These are phyloP conservation scores for Colletotrichum camelliae DNA, from an alignment of 2,329 filamentous ascomycete genomes.

Conservation along the genomic window DNA sequence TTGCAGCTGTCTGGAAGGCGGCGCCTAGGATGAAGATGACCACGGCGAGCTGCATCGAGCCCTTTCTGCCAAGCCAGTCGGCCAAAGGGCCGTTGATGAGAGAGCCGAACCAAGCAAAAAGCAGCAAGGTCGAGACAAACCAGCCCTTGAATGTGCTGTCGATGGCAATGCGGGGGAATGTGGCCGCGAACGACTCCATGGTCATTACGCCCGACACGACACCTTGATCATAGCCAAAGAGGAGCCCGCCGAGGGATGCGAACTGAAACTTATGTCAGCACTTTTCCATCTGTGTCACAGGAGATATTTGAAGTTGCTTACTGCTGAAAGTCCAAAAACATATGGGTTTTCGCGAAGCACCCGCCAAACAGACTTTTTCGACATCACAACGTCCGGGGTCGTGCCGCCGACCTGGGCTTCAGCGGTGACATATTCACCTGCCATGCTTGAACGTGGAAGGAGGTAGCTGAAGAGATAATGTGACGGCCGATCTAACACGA, in stretches of 20 bases:
- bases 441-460: background rate
- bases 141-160: slow-evolving; percentile 56
- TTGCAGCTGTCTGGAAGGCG: slow-evolving; percentile 47
- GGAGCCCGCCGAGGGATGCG: slow-evolving; percentile 43
- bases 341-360: slow-evolving; percentile 44
- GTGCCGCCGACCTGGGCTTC: background rate
- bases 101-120: slow-evolving; percentile 55
- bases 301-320: slow-evolving; percentile 24
- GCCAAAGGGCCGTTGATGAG: slow-evolving; percentile 45
- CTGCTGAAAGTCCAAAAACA: slow-evolving; percentile 47
- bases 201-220: slow-evolving; percentile 51
- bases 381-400: slow-evolving; percentile 3
- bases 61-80: slow-evolving; percentile 37
- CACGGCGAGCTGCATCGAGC: slow-evolving; percentile 39
- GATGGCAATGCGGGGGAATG: slow-evolving; percentile 41
- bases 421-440: slow-evolving; percentile 17
- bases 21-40: slow-evolving; percentile 46
- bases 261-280: slow-evolving; percentile 23
- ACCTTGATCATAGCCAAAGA: slow-evolving; percentile 57
- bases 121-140: slow-evolving; percentile 55
- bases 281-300: background rate
- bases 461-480: background rate
- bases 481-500: slow-evolving; percentile 16
- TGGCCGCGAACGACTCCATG: slow-evolving; percentile 47
- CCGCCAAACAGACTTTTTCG: slow-evolving; percentile 29